Evolutionary conservation across 148 eudicot genomes (phyloP).

Genomic region (Cornus kousa): DNA sequence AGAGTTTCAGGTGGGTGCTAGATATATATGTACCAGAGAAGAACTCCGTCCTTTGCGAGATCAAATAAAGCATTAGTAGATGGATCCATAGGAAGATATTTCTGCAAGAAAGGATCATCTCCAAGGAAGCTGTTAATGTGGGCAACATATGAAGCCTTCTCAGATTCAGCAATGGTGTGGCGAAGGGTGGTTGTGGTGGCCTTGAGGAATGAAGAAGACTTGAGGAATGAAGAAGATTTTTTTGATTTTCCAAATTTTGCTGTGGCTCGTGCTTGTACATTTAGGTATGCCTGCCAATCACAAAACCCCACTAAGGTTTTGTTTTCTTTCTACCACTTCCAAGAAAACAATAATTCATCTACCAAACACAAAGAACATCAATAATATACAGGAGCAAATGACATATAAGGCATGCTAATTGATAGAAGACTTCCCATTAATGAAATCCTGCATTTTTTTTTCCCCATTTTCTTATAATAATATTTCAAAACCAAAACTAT

Average conservation of each 20-base stretch:
- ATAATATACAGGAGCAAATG: not conserved
- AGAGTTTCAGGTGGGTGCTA: not conserved
- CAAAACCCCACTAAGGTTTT: conserved; percentile 1
- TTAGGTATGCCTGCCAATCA: conserved; percentile 56
- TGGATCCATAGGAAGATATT: conserved; percentile 79
- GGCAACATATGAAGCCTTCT: conserved; percentile 71
- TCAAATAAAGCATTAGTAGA: conserved; percentile 64
- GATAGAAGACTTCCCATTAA: not conserved
- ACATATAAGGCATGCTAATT: not conserved
- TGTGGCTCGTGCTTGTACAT: conserved; percentile 58
- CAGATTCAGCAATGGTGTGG: conserved; percentile 80
- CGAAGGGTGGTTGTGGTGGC: conserved; percentile 78
- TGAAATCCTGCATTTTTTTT: not conserved
- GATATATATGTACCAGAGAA: conserved; percentile 59
- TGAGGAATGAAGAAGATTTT: conserved; percentile 21
- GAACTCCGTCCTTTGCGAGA: conserved; percentile 82
- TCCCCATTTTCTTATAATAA: not conserved
- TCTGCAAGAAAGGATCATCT: conserved; percentile 68
- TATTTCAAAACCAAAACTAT: not conserved
- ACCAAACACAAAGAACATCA: not conserved
- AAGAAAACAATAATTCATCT: not conserved
- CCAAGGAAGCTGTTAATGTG: conserved; percentile 70
- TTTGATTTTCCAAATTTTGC: conserved; percentile 43
- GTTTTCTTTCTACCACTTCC: not conserved
- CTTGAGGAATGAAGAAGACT: conserved; percentile 67